These are phyloP conservation scores for Thermothielavioides terrestris DNA, from an alignment of 495 filamentous ascomycete species.

Conservation along the genomic window DNA sequence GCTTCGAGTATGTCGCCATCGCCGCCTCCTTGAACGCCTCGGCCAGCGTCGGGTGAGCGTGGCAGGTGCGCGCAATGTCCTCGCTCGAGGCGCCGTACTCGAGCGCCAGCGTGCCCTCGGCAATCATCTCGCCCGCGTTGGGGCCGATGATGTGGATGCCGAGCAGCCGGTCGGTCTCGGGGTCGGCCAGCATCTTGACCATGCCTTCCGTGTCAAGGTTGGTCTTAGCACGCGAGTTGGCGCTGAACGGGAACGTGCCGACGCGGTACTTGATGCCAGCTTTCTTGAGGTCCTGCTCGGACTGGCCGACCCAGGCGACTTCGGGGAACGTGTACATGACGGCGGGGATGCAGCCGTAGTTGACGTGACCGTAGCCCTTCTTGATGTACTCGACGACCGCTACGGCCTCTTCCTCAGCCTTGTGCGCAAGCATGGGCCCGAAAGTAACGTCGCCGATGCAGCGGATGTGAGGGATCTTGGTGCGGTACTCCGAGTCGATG, in stretches of 20 bases:
- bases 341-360: conserved; percentile 94
- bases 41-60: conserved; percentile 91
- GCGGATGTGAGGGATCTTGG: conserved; percentile 91
- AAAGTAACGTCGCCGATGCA: conserved; percentile 96
- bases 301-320: conserved; percentile 97
- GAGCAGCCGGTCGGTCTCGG: conserved; percentile 90
- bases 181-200: conserved; percentile 95
- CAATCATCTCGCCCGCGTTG: conserved; percentile 98
- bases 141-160: conserved; percentile 95
- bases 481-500: conserved; percentile 97
- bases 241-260: conserved; percentile 92
- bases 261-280: conserved; percentile 80
- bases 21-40: conserved; percentile 99
- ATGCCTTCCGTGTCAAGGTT: conserved; percentile 94
- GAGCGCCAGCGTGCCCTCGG: conserved; percentile 87
- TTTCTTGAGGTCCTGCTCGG: conserved; percentile 90
- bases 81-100: conserved; percentile 95
- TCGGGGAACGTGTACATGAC: conserved; percentile 99
- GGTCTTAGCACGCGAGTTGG: conserved; percentile 97
- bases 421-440: conserved; percentile 98
- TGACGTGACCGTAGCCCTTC: conserved; percentile 96
- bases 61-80: conserved; percentile 90
- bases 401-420: conserved; percentile 96
- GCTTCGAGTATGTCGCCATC: conserved; percentile 94
- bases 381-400: conserved; percentile 93